These are phyloP conservation scores for Polygonum aviculare DNA, from an alignment of 148 eudicot species.

Conservation along the genomic window DNA sequence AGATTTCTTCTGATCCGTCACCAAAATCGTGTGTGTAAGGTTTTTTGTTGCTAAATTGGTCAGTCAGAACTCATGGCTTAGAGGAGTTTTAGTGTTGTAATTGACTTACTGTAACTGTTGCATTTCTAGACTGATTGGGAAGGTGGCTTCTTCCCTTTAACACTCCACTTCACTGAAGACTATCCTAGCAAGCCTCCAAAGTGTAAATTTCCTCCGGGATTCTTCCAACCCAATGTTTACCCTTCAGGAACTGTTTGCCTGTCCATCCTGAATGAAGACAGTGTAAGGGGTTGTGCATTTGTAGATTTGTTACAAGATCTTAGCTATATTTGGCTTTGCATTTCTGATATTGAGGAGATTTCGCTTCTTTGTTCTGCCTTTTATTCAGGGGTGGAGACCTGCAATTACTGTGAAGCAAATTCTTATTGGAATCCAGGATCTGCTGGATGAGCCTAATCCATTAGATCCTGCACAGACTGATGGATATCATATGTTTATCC, in stretches of 20 bases:
- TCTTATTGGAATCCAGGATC: slow-evolving; percentile 73
- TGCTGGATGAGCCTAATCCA: slow-evolving; percentile 71
- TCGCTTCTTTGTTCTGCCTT: slow-evolving; percentile 6
- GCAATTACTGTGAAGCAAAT: slow-evolving; percentile 89
- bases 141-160: slow-evolving; percentile 69
- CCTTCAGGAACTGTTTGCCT: slow-evolving; percentile 84
- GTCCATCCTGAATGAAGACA: slow-evolving; percentile 75
- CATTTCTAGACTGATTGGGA: slow-evolving; percentile 81
- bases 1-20: not conserved
- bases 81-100: not conserved
- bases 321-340: not conserved
- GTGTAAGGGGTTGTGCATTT: slow-evolving; percentile 37
- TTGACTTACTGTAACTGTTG: not conserved
- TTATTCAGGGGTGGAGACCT: slow-evolving; percentile 73
- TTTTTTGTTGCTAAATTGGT: not conserved
- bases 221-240: slow-evolving; percentile 85
- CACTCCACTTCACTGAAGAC: slow-evolving; percentile 70
- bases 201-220: slow-evolving; percentile 72
- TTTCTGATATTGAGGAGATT: not conserved
- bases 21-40: not conserved
- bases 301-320: not conserved
- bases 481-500: slow-evolving; percentile 66
- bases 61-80: not conserved
- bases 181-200: slow-evolving; percentile 90
- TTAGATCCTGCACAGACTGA: slow-evolving; percentile 76